A percentile compares a stretch with the other conserved stretches of the same genome.
Conservation (phyloP, 2,329 filamentous ascomycete species). For the Fusarium cicatricum region DNA sequence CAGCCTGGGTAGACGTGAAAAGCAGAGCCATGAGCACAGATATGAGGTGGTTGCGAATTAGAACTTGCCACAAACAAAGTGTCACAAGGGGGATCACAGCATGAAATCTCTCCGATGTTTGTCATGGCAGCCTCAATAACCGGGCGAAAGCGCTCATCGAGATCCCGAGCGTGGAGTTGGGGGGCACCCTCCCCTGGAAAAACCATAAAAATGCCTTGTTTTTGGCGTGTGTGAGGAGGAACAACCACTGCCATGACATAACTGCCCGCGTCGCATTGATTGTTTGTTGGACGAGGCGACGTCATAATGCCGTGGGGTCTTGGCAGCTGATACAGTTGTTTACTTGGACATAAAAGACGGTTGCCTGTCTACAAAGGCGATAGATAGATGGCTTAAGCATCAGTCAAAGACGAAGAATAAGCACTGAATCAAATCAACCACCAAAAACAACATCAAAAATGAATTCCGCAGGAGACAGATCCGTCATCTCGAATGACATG, state of each 20-base stretch:
- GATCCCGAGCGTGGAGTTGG: background rate
- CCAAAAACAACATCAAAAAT: conserved; percentile 15
- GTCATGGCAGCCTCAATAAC: background rate
- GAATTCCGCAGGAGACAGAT: conserved; percentile 49
- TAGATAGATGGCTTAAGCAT: too few species aligned
- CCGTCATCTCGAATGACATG: conserved; percentile 53
- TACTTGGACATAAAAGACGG: background rate
- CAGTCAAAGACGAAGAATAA: background rate
- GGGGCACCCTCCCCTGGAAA: background rate
- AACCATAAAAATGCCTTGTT: background rate
- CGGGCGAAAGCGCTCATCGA: background rate
- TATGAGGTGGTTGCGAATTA: background rate
- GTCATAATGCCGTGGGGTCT: conserved; percentile 22
- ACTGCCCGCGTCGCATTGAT: conserved; percentile 1
- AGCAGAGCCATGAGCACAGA: conserved; percentile 3
- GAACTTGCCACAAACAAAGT: background rate
- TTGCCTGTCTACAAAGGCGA: too few species aligned
- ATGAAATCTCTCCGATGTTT: background rate
- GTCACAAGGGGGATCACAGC: background rate
- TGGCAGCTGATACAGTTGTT: background rate
- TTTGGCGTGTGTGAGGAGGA: background rate
- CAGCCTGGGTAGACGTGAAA: too few species aligned
- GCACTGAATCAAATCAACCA: background rate
- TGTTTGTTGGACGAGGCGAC: conserved; percentile 5
- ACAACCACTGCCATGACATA: conserved; percentile 27